A percentile compares a stretch with the other conserved stretches of the same genome.
Conservation (phyloP, 371 early-diverging fungal genomes). For the Synchytrium microbalum region DNA sequence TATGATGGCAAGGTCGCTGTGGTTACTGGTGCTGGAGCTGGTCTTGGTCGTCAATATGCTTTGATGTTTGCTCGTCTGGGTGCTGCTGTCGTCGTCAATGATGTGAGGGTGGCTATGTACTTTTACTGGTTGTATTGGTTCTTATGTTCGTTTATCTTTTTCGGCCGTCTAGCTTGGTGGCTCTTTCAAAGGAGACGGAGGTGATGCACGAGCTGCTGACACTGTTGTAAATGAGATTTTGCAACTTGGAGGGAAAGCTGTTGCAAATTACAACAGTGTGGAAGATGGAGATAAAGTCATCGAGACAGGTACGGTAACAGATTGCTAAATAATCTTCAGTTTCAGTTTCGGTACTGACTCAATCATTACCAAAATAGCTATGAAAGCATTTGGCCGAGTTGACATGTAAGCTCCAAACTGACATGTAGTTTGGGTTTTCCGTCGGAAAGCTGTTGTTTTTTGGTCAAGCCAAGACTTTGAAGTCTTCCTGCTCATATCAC, state of each 20-base stretch:
- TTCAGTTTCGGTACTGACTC: too few relatives aligned
- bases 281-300: constrained; percentile 68
- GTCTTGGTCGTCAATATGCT: constrained; percentile 85
- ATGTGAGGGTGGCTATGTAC: constrained; percentile 37
- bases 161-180: constrained; percentile 54
- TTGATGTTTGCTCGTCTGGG: constrained; percentile 59
- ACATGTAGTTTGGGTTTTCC: too few relatives aligned
- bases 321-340: too few relatives aligned
- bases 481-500: too few relatives aligned
- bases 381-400: constrained; percentile 58
- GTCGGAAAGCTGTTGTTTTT: too few relatives aligned
- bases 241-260: constrained; percentile 54
- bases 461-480: too few relatives aligned
- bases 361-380: too few relatives aligned
- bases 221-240: constrained; percentile 59
- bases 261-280: constrained; percentile 64
- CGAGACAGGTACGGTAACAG: too few relatives aligned
- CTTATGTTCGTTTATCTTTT: constrained; percentile 38
- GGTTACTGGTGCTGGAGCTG: constrained; percentile 89
- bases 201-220: constrained; percentile 47
- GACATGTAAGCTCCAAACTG: too few relatives aligned
- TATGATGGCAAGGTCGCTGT: constrained; percentile 82
- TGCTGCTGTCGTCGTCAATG: constrained; percentile 82
- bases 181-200: constrained; percentile 36
- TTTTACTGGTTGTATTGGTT: not conserved